Evolutionary conservation across 768 basidiomycete genomes (phyloP).

Genomic region (Panaeolus cyanescens): DNA sequence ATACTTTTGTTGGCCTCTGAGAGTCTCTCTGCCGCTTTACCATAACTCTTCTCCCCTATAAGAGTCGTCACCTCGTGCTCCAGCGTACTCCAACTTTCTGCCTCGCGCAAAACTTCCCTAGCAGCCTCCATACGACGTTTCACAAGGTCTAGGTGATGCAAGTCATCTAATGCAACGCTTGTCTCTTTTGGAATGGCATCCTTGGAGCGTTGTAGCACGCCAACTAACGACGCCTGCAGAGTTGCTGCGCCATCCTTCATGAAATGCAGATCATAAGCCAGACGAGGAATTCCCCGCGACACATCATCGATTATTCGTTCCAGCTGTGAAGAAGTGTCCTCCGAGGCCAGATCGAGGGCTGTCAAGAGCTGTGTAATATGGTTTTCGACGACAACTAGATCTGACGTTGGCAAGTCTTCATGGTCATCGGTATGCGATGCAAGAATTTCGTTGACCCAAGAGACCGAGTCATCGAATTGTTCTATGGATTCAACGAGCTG

Average conservation of each 20-base stretch:
- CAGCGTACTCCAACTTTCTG: conserved; percentile 95
- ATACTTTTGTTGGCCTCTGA: conserved; percentile 89
- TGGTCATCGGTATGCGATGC: conserved; percentile 34
- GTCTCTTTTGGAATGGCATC: conserved; percentile 59
- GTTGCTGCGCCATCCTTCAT: conserved; percentile 90
- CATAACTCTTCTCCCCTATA: conserved; percentile 76
- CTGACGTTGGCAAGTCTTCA: conserved; percentile 23
- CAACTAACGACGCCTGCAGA: conserved; percentile 65
- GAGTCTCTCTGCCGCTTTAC: conserved; percentile 89
- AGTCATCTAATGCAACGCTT: conserved; percentile 65
- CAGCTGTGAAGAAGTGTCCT: conserved; percentile 85
- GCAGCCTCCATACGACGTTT: conserved; percentile 88
- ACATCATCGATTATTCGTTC: conserved; percentile 93
- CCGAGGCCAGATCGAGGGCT: conserved; percentile 81
- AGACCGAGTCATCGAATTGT: conserved; percentile 57
- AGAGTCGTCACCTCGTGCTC: conserved; percentile 90
- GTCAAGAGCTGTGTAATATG: conserved; percentile 76
- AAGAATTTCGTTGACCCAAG: conserved; percentile 75
- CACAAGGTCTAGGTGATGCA: conserved; percentile 82
- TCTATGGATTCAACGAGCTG: conserved; percentile 58
- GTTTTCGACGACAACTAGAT: conserved; percentile 66
- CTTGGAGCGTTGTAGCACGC: conserved; percentile 58
- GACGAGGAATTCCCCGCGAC: conserved; percentile 84
- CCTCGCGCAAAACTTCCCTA: conserved; percentile 88
- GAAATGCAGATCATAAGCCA: conserved; percentile 96